Evolutionary conservation across 768 basidiomycete species (phyloP), one percentile per base, ranked within the genome.

Genomic region (Russula abietina): DNA sequence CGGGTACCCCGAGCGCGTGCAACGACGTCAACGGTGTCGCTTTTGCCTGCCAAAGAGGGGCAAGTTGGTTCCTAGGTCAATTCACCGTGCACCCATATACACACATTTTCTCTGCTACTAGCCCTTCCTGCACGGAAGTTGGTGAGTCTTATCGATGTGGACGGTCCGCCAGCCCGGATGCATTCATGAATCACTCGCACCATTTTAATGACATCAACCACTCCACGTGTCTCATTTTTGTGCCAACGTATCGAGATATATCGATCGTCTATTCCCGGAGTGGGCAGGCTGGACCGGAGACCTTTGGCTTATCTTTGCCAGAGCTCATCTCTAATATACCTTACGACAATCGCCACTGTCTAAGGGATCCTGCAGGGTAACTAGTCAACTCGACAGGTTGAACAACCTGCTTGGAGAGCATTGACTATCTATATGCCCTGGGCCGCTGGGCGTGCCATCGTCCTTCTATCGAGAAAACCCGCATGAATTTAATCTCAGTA

Each of bases 61-160:
- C 24, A 50, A 43, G 46, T 28, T 45, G 9, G 28, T 24, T 26
- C n/a, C 32, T 36, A 3, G 56, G 32, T 55, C n/a, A 28, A 30
- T 19, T 52, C 11, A 26, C 43, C 12, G 19, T 52, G 24, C 36
- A 11, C 24, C 26, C 45, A 22, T 30, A 30, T 26, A 4, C 22
- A 10, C n/a, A 17, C 11, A 32, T n/a, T 39, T 33, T 55, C 33
- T 38, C 32, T 55, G 5, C 24, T 46, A 46, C n/a, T 55, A 16
- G 4, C 48, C 26, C 26, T 33, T 39, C 39, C 38, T 26, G 16
- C 16, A 8, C 22, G 33, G 30, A 24, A 22, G 22, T 4, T 46
- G 49, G 50, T 33, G 45, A 53, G 46, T n/a, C 30, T 59, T 60
- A 64, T 64, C 58, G 62, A 60, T 60, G 16, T 33, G 38, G 12